phyloP scores from a whole-genome alignment of 2,329 filamentous ascomycete species.

The Delphinella strobiligena region DNA sequence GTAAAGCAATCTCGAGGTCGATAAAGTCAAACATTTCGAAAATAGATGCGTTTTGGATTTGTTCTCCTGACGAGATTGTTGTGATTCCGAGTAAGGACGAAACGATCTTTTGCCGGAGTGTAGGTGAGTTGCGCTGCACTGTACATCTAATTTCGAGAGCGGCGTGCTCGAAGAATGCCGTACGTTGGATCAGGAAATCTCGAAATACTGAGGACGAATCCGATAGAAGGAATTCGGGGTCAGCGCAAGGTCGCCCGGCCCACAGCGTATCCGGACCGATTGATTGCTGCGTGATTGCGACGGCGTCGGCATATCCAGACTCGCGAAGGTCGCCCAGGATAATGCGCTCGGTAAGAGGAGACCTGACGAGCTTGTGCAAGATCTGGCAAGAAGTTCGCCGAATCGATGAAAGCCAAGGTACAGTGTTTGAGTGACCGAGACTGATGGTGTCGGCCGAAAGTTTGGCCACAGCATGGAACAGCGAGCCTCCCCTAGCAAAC shows the following conservation, averaged over 20 bases:
- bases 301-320: constrained; percentile 64
- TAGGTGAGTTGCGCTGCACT: constrained; percentile 55
- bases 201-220: constrained; percentile 57
- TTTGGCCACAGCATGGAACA: constrained; percentile 72
- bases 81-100: constrained; percentile 66
- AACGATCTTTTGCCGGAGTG: constrained; percentile 33
- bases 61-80: constrained; percentile 51
- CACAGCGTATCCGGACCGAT: constrained; percentile 59
- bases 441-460: constrained; percentile 60
- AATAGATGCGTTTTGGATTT: constrained; percentile 58
- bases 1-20: constrained; percentile 44
- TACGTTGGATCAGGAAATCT: constrained; percentile 66
- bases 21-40: constrained; percentile 94
- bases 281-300: constrained; percentile 60
- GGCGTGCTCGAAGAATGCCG: constrained; percentile 72
- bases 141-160: constrained; percentile 73
- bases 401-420: constrained; percentile 46
- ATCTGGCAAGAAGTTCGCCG: constrained; percentile 33
- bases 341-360: constrained; percentile 61
- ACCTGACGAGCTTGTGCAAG: constrained; percentile 71
- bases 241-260: constrained; percentile 53
- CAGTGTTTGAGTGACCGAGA: constrained; percentile 46
- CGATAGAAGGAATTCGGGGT: constrained; percentile 56
- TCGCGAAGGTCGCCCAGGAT: constrained; percentile 67
- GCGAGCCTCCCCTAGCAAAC: constrained; percentile 59